phyloP scores from a whole-genome alignment of 768 basidiomycete genomes.

The Naematelia encephala region DNA sequence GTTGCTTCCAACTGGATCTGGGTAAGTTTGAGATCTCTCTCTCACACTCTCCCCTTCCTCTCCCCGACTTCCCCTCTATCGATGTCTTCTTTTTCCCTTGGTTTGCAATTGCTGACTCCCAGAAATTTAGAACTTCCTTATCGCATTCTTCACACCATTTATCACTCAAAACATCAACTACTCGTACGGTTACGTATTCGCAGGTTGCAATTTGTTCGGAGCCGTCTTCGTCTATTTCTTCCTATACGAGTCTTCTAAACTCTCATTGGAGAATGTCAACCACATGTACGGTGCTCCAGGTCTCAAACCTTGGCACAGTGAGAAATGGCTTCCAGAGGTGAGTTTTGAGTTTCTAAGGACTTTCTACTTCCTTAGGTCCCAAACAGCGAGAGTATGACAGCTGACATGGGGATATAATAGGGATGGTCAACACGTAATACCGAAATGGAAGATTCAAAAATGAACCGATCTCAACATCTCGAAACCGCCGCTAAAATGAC shows the following conservation, averaged over 20 bases:
- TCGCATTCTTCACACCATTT: slow-evolving; percentile 77
- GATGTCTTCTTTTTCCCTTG: not conserved
- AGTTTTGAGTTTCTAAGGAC: not conserved
- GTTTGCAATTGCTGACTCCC: not conserved
- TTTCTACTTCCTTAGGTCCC: too few species aligned
- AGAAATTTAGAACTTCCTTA: slow-evolving; percentile 54
- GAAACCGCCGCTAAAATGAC: not conserved
- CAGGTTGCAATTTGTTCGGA: slow-evolving; percentile 53
- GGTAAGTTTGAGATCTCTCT: not conserved
- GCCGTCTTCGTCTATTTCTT: slow-evolving; percentile 62
- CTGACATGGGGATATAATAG: too few species aligned
- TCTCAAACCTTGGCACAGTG: slow-evolving; percentile 66
- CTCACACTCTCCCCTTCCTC: not conserved
- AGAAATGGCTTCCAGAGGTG: slow-evolving; percentile 59
- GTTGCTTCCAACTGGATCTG: slow-evolving; percentile 62
- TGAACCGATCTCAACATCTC: not conserved
- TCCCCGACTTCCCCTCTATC: not conserved
- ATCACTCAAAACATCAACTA: slow-evolving; percentile 61
- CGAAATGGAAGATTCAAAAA: not conserved
- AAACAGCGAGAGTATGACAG: too few species aligned
- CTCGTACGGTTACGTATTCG: slow-evolving; percentile 69
- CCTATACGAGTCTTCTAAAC: slow-evolving; percentile 69
- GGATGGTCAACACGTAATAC: not conserved
- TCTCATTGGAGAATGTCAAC: slow-evolving; percentile 66
- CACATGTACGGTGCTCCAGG: slow-evolving; percentile 60